Percentiles rank a stretch among this genome's conserved stretches.
phyloP scores from a whole-genome alignment of 225 moss, liverwort and hornwort species.

The Bryoerythrophyllum caledonicum region DNA sequence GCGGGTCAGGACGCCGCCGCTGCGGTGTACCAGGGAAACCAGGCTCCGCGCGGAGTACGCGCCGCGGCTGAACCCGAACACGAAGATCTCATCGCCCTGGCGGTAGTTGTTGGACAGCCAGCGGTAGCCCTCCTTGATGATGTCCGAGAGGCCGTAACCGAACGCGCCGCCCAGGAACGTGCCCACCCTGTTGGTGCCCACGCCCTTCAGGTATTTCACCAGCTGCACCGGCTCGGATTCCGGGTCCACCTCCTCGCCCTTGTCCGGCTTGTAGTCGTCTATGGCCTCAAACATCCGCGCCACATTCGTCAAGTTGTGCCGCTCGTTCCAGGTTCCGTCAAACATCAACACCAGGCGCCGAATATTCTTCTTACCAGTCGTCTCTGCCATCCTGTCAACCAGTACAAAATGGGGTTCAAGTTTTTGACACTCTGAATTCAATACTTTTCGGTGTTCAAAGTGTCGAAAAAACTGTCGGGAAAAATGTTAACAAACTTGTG shows the following conservation, averaged over 20 bases:
- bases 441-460: too few species aligned
- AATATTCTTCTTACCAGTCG: background rate
- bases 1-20: conserved; percentile 21
- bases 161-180: conserved; percentile 26
- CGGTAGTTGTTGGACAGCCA: conserved; percentile 42
- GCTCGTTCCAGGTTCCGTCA: conserved; percentile 41
- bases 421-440: too few species aligned
- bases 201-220: conserved; percentile 42
- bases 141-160: conserved; percentile 41
- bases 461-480: too few species aligned
- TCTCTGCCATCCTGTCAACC: conserved; percentile 34
- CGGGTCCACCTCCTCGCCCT: background rate
- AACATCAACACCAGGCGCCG: conserved; percentile 51
- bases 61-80: conserved; percentile 49
- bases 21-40: conserved; percentile 35
- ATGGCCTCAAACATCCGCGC: conserved; percentile 35
- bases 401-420: background rate
- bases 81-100: conserved; percentile 38
- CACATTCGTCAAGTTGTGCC: conserved; percentile 36
- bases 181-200: conserved; percentile 26
- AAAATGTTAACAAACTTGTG: too few species aligned
- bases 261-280: conserved; percentile 28
- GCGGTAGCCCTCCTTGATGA: conserved; percentile 25
- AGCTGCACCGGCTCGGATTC: conserved; percentile 36
- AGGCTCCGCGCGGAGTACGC: conserved; percentile 50